Base-by-base conservation (phyloP, 2,329 filamentous ascomycete genomes). In the Colletotrichum graminicola region DNA sequence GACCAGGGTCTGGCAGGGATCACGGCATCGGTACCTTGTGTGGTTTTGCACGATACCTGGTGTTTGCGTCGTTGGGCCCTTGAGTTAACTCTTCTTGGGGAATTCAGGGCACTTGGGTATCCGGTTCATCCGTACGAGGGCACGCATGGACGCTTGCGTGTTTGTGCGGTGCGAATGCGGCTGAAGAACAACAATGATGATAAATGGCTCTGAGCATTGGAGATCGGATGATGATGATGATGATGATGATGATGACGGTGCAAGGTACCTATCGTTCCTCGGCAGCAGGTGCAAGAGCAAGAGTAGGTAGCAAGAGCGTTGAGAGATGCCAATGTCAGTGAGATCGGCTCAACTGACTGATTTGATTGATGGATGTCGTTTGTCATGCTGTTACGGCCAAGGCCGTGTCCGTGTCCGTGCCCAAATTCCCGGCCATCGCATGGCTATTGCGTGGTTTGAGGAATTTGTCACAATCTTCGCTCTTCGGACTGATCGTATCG, bases 1-100 rank as follows among this genome's bases (percentile, higher is more conserved):
- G 57, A 66, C 62, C 52, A 41, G 66, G 67, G 36, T 60, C 54
- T 21, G 39, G 54, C 45, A 45, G 36, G 57, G 62, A 55, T 66
- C 54, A 26, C 54, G 45, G 54, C 36, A 47, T 47, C 45, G 45
- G n/a, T 8, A 47, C n/a, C 18, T 23, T 60, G 18, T 7, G 34
- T 18, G 32, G 21, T 32, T 66, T 67, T 56, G 59, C 49, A 59
- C 66, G 45, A 66, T 51, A 55, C 23, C 39, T 14, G n/a, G 26
- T 14, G 26, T 36, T 26, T 12, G 11, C 18, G 21, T 36, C 12
- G 5, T 39, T 11, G 59, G 29, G 59, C 36, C 47, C 60, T 16
- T 26, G 10, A 29, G 8, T 26, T 11, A 36, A 8, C 34, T 29
- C 26, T 62, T 39, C 6, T n/a, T 63, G 34, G 32, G 47, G 6